Percentiles rank a stretch among this genome's conserved stretches.
Conservation (phyloP, 2,329 filamentous ascomycete species). For the Leptosphaerulina australis region DNA sequence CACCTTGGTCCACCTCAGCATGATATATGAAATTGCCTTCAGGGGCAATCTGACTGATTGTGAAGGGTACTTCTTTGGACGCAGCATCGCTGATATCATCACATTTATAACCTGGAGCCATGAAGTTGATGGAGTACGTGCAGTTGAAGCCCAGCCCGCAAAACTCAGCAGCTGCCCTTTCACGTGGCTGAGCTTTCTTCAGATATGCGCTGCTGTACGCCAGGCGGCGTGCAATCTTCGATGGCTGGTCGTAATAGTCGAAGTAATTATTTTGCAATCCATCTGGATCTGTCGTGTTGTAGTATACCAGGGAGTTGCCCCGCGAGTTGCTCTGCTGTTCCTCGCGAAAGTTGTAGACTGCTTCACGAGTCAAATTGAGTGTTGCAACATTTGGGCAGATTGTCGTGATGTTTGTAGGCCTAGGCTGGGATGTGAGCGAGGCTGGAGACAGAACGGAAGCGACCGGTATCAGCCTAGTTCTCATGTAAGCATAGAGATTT, state of each 20-base stretch:
- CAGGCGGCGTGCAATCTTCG: conserved; percentile 41
- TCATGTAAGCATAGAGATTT: conserved; percentile 7
- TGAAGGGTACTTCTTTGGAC: conserved; percentile 33
- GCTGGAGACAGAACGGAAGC: conserved; percentile 48
- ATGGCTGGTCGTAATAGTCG: conserved; percentile 49
- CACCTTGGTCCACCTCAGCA: conserved; percentile 37
- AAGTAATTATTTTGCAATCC: conserved; percentile 34
- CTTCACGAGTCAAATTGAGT: conserved; percentile 43
- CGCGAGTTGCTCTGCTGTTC: conserved; percentile 23
- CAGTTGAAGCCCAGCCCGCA: conserved; percentile 47
- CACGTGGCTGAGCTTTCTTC: conserved; percentile 35
- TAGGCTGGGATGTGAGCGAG: conserved; percentile 43
- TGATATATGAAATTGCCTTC: conserved; percentile 41
- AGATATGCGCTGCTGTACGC: conserved; percentile 43
- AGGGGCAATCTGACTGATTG: conserved; percentile 40
- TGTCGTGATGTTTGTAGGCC: conserved; percentile 19
- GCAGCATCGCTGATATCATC: conserved; percentile 31
- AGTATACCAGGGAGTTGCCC: conserved; percentile 38
- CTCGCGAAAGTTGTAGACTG: conserved; percentile 40
- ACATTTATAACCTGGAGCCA: conserved; percentile 48
- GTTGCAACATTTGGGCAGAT: conserved; percentile 36
- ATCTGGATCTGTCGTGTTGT: conserved; percentile 44
- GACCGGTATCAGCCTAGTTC: conserved; percentile 43
- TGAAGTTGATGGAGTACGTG: conserved; percentile 44
- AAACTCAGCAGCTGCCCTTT: conserved; percentile 31